Percentiles rank a stretch among this genome's conserved stretches.
Conservation (phyloP, 129 eudicot species). For the Smallanthus sonchifolius region DNA sequence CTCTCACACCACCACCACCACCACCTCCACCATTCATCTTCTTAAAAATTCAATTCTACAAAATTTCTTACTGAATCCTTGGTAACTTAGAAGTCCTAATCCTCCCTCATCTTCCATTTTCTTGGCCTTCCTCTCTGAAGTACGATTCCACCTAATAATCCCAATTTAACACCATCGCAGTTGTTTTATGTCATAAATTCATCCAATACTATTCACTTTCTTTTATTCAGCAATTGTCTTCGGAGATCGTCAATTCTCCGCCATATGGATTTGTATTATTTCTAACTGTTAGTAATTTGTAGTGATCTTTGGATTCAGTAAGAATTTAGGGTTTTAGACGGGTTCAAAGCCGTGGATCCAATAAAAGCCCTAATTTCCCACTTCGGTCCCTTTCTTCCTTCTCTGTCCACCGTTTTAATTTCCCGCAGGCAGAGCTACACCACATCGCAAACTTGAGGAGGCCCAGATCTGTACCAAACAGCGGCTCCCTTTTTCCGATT, state of each 20-base stretch:
- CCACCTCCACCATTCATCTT: too few relatives aligned
- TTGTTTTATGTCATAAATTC: neutral
- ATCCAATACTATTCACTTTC: neutral
- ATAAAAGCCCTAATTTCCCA: too few relatives aligned
- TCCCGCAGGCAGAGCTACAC: too few relatives aligned
- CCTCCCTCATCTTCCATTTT: neutral
- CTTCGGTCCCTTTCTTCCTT: too few relatives aligned
- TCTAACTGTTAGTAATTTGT: neutral
- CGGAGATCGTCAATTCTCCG: neutral
- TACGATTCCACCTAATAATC: slow-evolving; percentile 3
- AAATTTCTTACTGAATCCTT: too few relatives aligned
- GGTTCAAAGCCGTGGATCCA: slow-evolving; percentile 61
- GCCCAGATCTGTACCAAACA: too few relatives aligned
- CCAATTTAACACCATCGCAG: neutral
- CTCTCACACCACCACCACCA: too few relatives aligned
- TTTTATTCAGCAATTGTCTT: neutral
- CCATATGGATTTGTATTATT: neutral
- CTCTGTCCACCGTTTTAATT: too few relatives aligned
- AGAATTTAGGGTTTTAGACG: slow-evolving; percentile 6
- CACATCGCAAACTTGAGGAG: too few relatives aligned
- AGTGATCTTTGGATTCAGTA: neutral
- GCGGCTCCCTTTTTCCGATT: too few relatives aligned
- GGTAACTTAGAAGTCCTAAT: neutral
- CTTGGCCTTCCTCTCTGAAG: neutral
- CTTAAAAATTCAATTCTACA: too few relatives aligned